Evolutionary conservation across 768 basidiomycete genomes (phyloP).

Genomic region (Lactifluus echinatus): DNA sequence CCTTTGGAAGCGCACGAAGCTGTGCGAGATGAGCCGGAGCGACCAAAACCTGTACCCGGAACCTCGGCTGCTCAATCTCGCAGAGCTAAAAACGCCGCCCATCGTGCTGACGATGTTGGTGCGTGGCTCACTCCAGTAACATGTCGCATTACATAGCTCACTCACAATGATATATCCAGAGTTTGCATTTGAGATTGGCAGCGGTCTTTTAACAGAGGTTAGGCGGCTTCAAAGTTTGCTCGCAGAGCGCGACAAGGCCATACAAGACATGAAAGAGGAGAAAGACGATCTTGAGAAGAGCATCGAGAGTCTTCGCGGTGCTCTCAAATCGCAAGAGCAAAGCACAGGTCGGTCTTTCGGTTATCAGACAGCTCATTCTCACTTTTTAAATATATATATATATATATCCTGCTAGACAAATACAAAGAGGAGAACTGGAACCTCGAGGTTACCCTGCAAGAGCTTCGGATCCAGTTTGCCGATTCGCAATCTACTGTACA

Average conservation of each 20-base stretch:
- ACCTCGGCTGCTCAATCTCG: constrained; percentile 81
- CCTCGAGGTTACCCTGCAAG: constrained; percentile 87
- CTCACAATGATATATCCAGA: constrained; percentile 39
- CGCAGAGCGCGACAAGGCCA: constrained; percentile 85
- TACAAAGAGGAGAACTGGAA: constrained; percentile 99
- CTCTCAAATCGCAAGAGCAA: constrained; percentile 74
- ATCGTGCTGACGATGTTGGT: constrained; percentile 86
- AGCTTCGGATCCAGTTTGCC: constrained; percentile 60
- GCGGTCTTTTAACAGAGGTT: constrained; percentile 84
- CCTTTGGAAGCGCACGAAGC: constrained; percentile 33
- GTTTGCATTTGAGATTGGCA: constrained; percentile 97
- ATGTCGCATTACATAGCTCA: no score
- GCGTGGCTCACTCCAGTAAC: constrained; percentile 26
- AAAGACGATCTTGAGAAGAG: constrained; percentile 80
- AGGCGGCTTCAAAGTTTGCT: constrained; percentile 84
- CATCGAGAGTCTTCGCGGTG: constrained; percentile 62
- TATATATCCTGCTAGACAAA: constrained; percentile 54
- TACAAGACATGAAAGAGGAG: constrained; percentile 88
- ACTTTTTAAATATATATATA: no score
- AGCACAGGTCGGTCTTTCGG: constrained; percentile 51
- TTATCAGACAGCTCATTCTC: not conserved
- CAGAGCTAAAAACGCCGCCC: constrained; percentile 85
- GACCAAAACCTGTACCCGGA: constrained; percentile 47
- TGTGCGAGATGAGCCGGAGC: constrained; percentile 53
- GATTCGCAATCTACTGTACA: constrained; percentile 57